These are phyloP conservation scores for Delitschia confertaspora DNA, from an alignment of 495 filamentous ascomycete genomes.

Conservation along the genomic window DNA sequence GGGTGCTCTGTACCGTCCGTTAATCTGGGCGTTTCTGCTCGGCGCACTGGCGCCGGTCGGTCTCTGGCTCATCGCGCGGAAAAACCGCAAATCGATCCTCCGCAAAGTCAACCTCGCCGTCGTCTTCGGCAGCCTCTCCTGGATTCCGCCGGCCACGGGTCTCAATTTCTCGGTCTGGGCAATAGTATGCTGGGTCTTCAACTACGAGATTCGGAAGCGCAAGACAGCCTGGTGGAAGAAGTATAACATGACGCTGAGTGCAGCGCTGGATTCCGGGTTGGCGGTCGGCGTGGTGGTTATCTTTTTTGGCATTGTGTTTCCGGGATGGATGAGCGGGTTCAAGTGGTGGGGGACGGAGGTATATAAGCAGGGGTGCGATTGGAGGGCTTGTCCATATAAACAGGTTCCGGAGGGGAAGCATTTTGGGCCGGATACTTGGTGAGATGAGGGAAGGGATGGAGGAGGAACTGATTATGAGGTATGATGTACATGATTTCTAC, in stretches of 20 bases:
- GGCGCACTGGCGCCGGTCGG: conserved; percentile 61
- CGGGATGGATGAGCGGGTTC: conserved; percentile 45
- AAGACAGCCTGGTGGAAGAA: conserved; percentile 72
- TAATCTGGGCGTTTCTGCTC: conserved; percentile 70
- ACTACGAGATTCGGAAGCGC: conserved; percentile 59
- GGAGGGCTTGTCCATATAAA: neutral
- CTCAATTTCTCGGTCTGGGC: conserved; percentile 79
- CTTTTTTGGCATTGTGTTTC: conserved; percentile 74
- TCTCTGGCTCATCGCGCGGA: conserved; percentile 54
- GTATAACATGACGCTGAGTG: conserved; percentile 79
- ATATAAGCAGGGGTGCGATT: conserved; percentile 29
- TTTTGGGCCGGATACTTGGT: neutral
- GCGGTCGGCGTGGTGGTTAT: conserved; percentile 72
- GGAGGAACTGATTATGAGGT: neutral
- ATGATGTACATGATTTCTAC: neutral
- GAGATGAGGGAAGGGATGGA: neutral
- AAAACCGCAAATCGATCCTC: conserved; percentile 40
- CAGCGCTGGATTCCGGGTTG: conserved; percentile 71
- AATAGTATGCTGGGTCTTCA: conserved; percentile 73
- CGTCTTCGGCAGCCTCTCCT: conserved; percentile 61
- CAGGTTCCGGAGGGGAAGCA: neutral
- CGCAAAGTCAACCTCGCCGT: conserved; percentile 64
- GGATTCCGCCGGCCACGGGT: conserved; percentile 80
- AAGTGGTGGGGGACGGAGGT: conserved; percentile 35
- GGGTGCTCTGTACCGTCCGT: conserved; percentile 55